phyloP scores from a whole-genome alignment of 164 flowering plant species.

The Vitis vinifera region DNA sequence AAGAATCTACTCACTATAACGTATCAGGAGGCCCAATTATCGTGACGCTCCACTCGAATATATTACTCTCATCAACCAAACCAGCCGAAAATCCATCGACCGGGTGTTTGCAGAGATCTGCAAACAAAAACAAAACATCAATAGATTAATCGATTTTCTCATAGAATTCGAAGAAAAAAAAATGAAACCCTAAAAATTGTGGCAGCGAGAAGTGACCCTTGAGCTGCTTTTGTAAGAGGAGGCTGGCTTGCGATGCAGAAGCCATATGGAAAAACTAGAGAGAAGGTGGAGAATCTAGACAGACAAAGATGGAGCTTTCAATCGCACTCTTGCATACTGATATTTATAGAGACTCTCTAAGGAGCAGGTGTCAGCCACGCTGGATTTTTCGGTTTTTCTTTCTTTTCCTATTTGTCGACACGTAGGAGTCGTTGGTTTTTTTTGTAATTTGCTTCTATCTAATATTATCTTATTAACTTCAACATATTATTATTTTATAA shows the following conservation, averaged over 20 bases:
- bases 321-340: too few relatives aligned
- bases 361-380: too few relatives aligned
- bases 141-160: neutral
- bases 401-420: too few relatives aligned
- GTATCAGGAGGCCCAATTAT: conserved; percentile 83
- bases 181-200: neutral
- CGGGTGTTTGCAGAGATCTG: conserved; percentile 49
- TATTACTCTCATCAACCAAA: conserved; percentile 58
- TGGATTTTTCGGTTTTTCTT: too few relatives aligned
- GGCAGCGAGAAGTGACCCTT: conserved; percentile 35
- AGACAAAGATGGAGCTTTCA: neutral
- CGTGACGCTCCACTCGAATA: conserved; percentile 80
- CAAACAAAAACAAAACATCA: neutral
- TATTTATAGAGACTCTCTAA: too few relatives aligned
- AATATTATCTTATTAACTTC: too few relatives aligned
- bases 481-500: too few relatives aligned
- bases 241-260: conserved; percentile 61
- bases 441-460: too few relatives aligned
- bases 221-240: conserved; percentile 79
- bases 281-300: conserved; percentile 10
- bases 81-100: conserved; percentile 86
- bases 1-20: too few relatives aligned
- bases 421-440: too few relatives aligned
- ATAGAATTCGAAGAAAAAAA: neutral
- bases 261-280: conserved; percentile 21